Base-by-base conservation (phyloP, 2,329 filamentous ascomycete genomes). In the Neonectria faginata region DNA sequence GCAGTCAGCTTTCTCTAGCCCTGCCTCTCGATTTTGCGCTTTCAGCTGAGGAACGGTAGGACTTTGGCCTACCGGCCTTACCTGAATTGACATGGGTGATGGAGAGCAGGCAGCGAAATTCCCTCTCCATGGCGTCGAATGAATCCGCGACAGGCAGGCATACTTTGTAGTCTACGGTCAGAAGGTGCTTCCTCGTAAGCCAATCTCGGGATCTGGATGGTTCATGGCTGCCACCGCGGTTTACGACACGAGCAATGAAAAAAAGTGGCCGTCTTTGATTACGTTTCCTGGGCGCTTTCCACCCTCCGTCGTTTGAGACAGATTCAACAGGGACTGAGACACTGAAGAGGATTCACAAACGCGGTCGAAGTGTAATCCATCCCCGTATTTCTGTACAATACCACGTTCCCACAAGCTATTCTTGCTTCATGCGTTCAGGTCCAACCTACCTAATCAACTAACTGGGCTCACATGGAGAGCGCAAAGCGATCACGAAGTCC, bases 1-100 rank as follows among this genome's bases (percentile, higher is more conserved):
- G 52, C 45, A 47, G 57, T 57, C 54, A 57, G 50, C 56, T 50
- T 27, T 22, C 48, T 47, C 31, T 36, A 45, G 27, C 51, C 29
- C 44, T 48, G 48, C 41, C 53, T 47, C n/a, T n/a, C 52, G 36
- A 52, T 65, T 50, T 22, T 11, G 18, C 29, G 25, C 45, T 39
- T 31, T 42, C 44, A 47, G 39, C 51, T 29, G 31, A 33, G 55
- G 29, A 42, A 33, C 31, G 18, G 18, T 39, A 47, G 55, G 54
- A 41, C 33, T 31, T 36, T 29, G 55, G 20, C 33, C 39, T 53
- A 47, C 52, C 42, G 36, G 48, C n/a, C 9, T 51, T 45, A 44
- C 36, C 47, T 42, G 36, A 29, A 42, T 42, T 58, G 47, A 31
- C 47, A 50, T 50, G 47, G 47, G 27, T 31, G 27, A 22, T 2